phyloP scores from a whole-genome alignment of 2,329 filamentous ascomycete species.

The Fusarium piperis region DNA sequence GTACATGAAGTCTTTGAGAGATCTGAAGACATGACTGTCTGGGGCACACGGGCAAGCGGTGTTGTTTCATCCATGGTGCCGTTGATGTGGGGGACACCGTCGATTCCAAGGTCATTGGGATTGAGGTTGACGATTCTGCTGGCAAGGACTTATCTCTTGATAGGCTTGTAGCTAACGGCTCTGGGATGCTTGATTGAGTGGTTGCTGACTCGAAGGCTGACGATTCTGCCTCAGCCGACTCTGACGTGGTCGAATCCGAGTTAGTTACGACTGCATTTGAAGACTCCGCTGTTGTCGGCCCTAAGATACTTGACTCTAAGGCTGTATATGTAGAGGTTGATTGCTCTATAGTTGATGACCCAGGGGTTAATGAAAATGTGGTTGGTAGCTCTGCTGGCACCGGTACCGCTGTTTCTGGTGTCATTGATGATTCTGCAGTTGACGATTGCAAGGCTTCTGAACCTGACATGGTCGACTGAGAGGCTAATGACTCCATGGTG shows the following conservation, averaged over 20 bases:
- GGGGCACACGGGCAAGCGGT: background rate
- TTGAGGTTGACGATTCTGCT: background rate
- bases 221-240: background rate
- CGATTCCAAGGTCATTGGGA: background rate
- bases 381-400: no score
- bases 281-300: background rate
- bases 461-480: no score
- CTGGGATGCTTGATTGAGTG: background rate
- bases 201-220: background rate
- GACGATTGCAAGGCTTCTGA: no score
- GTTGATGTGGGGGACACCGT: background rate
- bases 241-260: background rate
- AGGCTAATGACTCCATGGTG: no score
- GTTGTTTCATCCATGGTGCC: background rate
- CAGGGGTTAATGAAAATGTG: no score
- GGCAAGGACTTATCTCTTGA: background rate
- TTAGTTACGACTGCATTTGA: background rate
- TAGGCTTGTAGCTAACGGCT: background rate
- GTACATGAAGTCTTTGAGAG: background rate
- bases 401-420: no score
- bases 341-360: no score
- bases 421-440: no score
- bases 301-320: no score
- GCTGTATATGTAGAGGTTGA: no score
- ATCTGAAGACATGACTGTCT: background rate